Base-by-base conservation (phyloP, 768 basidiomycete species). In the Paxillus ammoniavirescens region DNA sequence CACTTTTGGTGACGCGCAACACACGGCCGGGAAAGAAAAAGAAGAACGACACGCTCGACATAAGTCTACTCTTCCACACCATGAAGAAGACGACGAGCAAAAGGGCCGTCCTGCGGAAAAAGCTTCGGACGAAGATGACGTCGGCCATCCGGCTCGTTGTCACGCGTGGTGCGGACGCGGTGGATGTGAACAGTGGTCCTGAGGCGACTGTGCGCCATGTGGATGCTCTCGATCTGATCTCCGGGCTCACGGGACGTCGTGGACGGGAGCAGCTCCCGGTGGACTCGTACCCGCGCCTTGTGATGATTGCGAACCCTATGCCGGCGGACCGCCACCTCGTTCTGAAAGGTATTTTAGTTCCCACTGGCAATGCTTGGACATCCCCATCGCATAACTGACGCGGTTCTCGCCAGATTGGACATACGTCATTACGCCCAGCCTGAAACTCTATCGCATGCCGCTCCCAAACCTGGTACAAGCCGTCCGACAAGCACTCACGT, bases 51-150 rank as follows among this genome's bases (percentile, higher is more conserved):
- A 56, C 51, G 36, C 49, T 5, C 36, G 62, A 50, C 36, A 9
- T 67, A 42, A 21, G 54, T 21, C 49, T 67, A 0, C 54, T 64
- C 17, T 67, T 61, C 33, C 57, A 59, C 46, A 58, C 49, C 0
- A 49, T 61, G 5, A 68, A 68, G 46, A 68, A 65, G 48, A 40
- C 49, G 2, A 67, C 64, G 2, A 65, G 58, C 57, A 68, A 66
- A 31, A 59, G 50, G 5, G 55, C 31, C 4, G 64, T 66, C 8
- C 9, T 67, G 13, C 66, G 66, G 4, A 44, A 55, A 17, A 42
- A 57, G 12, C 56, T 66, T 2, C 59, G 61, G 4, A 53, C 64
- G 44, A 66, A 68, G 47, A 53, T 66, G 43, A 54, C 42, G 1
- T 46, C 61, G 0, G 66, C 62, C 1, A 54, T 67, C 13, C 13